Evolutionary conservation across 305 asterid species (phyloP), one percentile per base, ranked within the genome.

Genomic region (Ajuga reptans): DNA sequence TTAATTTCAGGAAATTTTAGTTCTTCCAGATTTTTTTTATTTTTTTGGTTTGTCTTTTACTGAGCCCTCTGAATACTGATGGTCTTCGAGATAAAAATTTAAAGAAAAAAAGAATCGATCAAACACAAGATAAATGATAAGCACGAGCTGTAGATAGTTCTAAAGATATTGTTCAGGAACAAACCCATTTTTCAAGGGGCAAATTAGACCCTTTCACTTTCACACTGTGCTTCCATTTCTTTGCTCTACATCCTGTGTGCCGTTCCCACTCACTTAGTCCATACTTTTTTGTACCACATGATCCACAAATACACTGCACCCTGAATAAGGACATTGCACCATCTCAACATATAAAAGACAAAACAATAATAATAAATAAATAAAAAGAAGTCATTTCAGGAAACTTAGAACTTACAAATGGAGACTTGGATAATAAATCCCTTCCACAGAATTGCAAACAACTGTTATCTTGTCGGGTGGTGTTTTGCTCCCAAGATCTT

Each of bases 181-280:
- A 51, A 65, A 91, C 99, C 99, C 96, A 91, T 85, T 89, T 87
- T 73, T 86, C 93, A 66, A 94, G 91, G 17, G 95, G 77, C 67
- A 79, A 36, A 77, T 72, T 85, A 42, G 82, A 70, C 68, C 73
- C 90, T 82, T 89, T 91, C 80, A 91, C 83, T 89, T 86, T 94
- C 63, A 94, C 90, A 74, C 96, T 94, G 77, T 78, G 84, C 85
- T 94, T 94, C 99, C 99, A 94, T 76, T 94, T 94, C 79, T 94
- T 94, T 9, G 99, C 99, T 82, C 99, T 82, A 75, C 89, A 89
- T 41, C 99, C 99, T 17, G 97, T 89, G 80, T 94, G 99, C 9
- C 85, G 80, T 77, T 94, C 99, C 99, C 99, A 94, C 84, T 89
- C 95, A 80, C 86, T 75, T 64, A 87, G 96, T 65, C 85, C 81